A percentile compares a stretch with the other conserved stretches of the same genome.
Evolutionary conservation across 164 flowering plant genomes (phyloP).

Genomic region (Aristolochia contorta): DNA sequence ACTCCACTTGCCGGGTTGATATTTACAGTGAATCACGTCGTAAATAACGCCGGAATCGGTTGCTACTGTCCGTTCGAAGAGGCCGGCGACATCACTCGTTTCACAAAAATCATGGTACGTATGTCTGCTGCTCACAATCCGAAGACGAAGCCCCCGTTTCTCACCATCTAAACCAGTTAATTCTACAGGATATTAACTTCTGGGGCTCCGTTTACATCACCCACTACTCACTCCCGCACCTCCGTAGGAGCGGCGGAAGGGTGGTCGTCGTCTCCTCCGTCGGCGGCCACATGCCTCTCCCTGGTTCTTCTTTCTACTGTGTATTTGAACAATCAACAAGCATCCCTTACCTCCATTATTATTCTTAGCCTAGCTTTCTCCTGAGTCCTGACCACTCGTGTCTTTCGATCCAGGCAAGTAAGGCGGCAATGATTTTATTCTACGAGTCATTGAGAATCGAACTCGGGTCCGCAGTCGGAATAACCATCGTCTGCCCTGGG

Average conservation of each 20-base stretch:
- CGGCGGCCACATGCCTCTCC: constrained; percentile 25
- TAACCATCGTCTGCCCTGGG: constrained; percentile 55
- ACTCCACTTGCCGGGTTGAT: not conserved
- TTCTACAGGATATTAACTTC: constrained; percentile 35
- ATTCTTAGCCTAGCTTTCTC: no score
- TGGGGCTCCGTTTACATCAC: constrained; percentile 45
- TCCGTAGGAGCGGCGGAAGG: constrained; percentile 36
- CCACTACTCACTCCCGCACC: constrained; percentile 34
- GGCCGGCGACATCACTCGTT: constrained; percentile 10
- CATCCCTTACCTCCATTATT: no score
- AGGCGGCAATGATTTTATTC: constrained; percentile 47
- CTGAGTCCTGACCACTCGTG: not conserved
- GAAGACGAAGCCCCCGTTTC: not conserved
- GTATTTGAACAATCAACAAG: constrained; percentile 10
- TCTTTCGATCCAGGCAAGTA: constrained; percentile 42
- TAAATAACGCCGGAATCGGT: constrained; percentile 49
- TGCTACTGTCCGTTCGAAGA: constrained; percentile 33
- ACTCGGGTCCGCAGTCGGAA: constrained; percentile 27
- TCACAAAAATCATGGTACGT: constrained; percentile 34
- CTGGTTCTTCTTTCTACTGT: constrained; percentile 28
- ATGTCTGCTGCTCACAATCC: not conserved
- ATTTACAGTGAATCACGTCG: constrained; percentile 63
- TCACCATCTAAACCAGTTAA: not conserved
- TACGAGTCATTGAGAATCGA: constrained; percentile 51
- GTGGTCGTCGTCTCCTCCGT: constrained; percentile 28